These are phyloP conservation scores for Petrea volubilis DNA, from an alignment of 257 asterid genomes.

Conservation along the genomic window DNA sequence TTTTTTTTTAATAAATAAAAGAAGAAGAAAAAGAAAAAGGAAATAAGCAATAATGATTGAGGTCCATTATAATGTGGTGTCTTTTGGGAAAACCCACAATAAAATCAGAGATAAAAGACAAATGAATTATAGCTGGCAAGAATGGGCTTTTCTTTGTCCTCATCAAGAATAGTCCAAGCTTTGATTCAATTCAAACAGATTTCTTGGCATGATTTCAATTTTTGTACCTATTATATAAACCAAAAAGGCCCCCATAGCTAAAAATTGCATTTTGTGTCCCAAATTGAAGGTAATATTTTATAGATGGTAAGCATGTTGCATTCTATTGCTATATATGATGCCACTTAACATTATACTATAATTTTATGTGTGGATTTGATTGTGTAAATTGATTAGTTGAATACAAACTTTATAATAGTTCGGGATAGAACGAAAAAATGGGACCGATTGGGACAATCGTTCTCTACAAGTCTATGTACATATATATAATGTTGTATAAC, in stretches of 20 bases:
- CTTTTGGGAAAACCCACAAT: neutral
- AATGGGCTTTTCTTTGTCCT: constrained; percentile 7
- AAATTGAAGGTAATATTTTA: neutral
- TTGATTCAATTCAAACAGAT: neutral
- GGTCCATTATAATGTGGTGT: neutral
- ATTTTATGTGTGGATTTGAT: no score
- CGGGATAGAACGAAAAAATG: no score
- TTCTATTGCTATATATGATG: neutral
- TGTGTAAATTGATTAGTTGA: neutral
- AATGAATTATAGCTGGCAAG: constrained; percentile 28
- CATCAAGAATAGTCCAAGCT: constrained; percentile 11
- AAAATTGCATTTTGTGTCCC: neutral
- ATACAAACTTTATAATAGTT: neutral
- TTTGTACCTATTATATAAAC: neutral
- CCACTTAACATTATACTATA: no score
- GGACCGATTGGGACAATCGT: no score
- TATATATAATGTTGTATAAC: no score
- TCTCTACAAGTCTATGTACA: no score
- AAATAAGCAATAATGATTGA: neutral
- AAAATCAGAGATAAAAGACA: constrained; percentile 19
- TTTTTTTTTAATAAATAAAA: no score
- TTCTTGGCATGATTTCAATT: neutral
- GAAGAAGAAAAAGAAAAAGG: neutral
- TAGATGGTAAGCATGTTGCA: neutral
- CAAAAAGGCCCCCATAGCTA: neutral